Percentiles rank a stretch among this genome's conserved stretches.
phyloP scores from a whole-genome alignment of 495 filamentous ascomycete genomes.

The Bacidia rubella region DNA sequence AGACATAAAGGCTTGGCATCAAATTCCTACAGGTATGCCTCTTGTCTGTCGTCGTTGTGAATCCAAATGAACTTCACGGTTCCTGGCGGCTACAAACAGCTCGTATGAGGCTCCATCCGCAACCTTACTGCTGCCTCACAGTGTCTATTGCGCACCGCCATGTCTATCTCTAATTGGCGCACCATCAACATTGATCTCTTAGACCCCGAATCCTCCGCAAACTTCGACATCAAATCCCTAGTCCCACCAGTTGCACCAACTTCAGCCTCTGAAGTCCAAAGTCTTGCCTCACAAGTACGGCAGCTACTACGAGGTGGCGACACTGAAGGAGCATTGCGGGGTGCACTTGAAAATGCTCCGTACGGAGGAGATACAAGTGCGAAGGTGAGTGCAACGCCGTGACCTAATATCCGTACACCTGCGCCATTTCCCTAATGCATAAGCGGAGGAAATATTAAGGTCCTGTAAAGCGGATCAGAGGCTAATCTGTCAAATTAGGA shows the following conservation, averaged over 20 bases:
- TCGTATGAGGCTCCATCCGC: too few relatives aligned
- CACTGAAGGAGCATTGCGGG: conserved; percentile 66
- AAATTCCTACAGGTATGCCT: too few relatives aligned
- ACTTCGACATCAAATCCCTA: conserved; percentile 74
- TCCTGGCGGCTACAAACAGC: too few relatives aligned
- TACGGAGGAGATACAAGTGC: conserved; percentile 58
- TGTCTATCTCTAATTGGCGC: conserved; percentile 62
- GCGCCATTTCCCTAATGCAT: too few relatives aligned
- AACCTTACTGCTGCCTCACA: too few relatives aligned
- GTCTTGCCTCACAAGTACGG: conserved; percentile 59
- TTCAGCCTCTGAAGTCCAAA: conserved; percentile 57
- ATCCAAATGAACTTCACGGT: too few relatives aligned
- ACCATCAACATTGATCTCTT: conserved; percentile 88
- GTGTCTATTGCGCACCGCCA: conserved; percentile 20
- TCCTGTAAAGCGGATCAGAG: neutral
- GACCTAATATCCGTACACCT: neutral
- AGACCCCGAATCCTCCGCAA: conserved; percentile 71
- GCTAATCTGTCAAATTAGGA: conserved; percentile 35
- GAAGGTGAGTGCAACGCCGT: conserved; percentile 38
- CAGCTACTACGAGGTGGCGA: conserved; percentile 78
- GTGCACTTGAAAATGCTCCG: conserved; percentile 62
- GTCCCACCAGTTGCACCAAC: conserved; percentile 55
- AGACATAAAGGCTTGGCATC: too few relatives aligned
- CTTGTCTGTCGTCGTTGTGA: too few relatives aligned
- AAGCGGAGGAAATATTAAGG: too few relatives aligned